phyloP scores from a whole-genome alignment of 2,329 filamentous ascomycete genomes.

The Fusarium sp. region DNA sequence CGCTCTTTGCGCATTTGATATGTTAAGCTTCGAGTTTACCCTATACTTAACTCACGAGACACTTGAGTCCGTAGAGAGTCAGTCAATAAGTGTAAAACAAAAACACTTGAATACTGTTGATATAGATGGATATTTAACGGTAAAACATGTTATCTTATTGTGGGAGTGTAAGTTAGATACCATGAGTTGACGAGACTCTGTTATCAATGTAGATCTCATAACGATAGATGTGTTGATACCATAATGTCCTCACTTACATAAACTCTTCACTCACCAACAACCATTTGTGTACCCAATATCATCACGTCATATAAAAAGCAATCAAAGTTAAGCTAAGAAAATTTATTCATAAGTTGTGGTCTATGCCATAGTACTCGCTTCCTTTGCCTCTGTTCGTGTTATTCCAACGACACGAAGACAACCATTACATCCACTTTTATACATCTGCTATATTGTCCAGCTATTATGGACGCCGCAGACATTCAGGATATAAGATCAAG shows the following conservation, averaged over 20 bases:
- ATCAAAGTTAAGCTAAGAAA: neutral
- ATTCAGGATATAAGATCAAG: neutral
- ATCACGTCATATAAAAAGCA: neutral
- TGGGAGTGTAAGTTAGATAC: neutral
- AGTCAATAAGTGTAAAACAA: no score
- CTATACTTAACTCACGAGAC: neutral
- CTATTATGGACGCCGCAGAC: neutral
- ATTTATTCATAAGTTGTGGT: conserved; percentile 13
- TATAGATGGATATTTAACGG: no score
- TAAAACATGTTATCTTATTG: neutral
- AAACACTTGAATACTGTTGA: no score
- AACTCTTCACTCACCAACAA: neutral
- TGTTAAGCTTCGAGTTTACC: neutral
- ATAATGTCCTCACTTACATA: neutral
- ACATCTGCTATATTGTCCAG: neutral
- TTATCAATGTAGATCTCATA: no score
- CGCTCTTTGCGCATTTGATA: neutral
- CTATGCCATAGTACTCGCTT: conserved; percentile 8
- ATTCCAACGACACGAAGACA: neutral
- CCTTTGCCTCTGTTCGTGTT: neutral
- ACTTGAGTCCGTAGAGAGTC: neutral
- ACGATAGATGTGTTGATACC: neutral
- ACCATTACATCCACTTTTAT: conserved; percentile 22
- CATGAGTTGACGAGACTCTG: no score
- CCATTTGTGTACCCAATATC: neutral